These are phyloP conservation scores for Leptographium radiaticola DNA, from an alignment of 2,329 filamentous ascomycete genomes.

Conservation along the genomic window DNA sequence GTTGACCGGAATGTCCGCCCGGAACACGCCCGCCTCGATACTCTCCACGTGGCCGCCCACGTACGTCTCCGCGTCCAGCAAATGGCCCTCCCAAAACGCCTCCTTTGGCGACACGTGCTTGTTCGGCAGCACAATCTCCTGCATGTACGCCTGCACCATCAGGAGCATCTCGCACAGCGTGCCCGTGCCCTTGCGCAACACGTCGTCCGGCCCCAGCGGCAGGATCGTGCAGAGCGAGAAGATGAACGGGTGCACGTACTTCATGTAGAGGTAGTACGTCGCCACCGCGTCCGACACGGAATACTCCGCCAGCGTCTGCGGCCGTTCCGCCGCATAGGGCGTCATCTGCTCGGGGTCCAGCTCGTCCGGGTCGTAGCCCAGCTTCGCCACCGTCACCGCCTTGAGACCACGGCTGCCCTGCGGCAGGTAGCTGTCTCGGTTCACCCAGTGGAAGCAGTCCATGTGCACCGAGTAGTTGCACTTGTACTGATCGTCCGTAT, in stretches of 20 bases:
- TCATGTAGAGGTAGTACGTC: constrained; percentile 99
- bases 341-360: constrained; percentile 97
- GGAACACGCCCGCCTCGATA: constrained; percentile 96
- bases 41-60: constrained; percentile 97
- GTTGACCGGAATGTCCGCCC: constrained; percentile 87
- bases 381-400: constrained; percentile 92
- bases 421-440: constrained; percentile 92
- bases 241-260: constrained; percentile 99
- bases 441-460: constrained; percentile 99
- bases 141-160: constrained; percentile 95
- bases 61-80: constrained; percentile 94
- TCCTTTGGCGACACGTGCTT: constrained; percentile 88
- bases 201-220: constrained; percentile 84
- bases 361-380: constrained; percentile 96
- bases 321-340: constrained; percentile 75
- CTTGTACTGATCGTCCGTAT: constrained; percentile 91
- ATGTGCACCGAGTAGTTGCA: constrained; percentile 94
- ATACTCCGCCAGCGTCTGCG: constrained; percentile 91
- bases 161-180: constrained; percentile 99
- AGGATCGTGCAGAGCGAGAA: constrained; percentile 97
- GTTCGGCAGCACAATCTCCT: constrained; percentile 86
- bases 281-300: constrained; percentile 98
- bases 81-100: constrained; percentile 90
- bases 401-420: constrained; percentile 96
- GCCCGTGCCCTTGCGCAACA: constrained; percentile 87